Conservation (phyloP, 106 monocot species). For the Dioscorea alata region DNA sequence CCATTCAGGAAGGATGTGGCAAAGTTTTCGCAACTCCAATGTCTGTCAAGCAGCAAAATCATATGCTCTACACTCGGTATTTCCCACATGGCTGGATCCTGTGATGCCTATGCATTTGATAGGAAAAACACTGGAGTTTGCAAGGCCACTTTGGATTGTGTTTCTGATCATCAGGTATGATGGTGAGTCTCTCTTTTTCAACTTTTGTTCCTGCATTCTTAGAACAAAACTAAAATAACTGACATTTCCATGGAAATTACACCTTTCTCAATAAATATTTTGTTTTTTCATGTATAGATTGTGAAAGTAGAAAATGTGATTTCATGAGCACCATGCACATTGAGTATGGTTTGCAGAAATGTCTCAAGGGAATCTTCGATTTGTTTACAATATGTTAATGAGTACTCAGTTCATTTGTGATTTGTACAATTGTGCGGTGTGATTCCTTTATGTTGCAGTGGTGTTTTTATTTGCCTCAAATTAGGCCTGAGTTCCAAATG, state of each 20-base stretch:
- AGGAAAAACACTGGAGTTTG: neutral
- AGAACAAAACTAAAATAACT: neutral
- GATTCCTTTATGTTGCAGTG: too few species aligned
- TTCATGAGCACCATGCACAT: too few species aligned
- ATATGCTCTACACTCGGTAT: neutral
- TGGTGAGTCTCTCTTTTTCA: conserved; percentile 46
- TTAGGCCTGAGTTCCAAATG: too few species aligned
- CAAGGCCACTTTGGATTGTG: conserved; percentile 5
- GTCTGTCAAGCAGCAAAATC: neutral
- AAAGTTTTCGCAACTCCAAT: conserved; percentile 7
- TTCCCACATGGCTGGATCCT: neutral
- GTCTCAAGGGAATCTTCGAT: neutral
- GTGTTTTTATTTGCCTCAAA: too few species aligned
- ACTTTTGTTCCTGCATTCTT: conserved; percentile 1
- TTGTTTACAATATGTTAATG: neutral
- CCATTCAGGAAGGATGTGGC: conserved; percentile 12
- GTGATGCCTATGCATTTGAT: neutral
- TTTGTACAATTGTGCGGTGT: too few species aligned
- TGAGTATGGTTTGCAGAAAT: neutral
- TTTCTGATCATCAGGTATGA: conserved; percentile 65
- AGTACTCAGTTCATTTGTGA: neutral
- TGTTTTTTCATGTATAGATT: neutral
- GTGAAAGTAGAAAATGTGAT: too few species aligned
- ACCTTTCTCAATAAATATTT: neutral
- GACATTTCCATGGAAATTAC: neutral